phyloP scores from a whole-genome alignment of 192 early-diverging fungal species.

The Backusella westeae region DNA sequence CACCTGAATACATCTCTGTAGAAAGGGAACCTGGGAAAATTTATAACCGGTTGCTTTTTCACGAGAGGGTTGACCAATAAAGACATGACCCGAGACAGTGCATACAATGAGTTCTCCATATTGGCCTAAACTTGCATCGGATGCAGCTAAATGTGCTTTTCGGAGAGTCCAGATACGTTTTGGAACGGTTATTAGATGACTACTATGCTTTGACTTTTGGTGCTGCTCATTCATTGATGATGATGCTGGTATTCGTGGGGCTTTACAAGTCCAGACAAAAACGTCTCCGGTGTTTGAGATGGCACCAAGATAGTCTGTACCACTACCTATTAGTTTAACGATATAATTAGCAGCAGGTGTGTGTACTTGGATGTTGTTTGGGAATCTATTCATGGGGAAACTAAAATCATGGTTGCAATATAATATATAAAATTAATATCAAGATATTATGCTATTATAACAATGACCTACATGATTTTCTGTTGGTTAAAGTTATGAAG shows the following conservation, averaged over 20 bases:
- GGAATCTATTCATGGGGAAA: conserved; percentile 38
- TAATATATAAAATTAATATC: background rate
- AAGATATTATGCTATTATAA: background rate
- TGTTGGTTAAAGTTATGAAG: conserved; percentile 50
- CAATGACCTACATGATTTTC: conserved; percentile 38
- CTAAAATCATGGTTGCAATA: background rate
- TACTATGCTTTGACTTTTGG: background rate
- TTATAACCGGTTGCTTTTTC: conserved; percentile 45
- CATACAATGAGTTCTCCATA: conserved; percentile 62
- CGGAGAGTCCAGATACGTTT: conserved; percentile 57
- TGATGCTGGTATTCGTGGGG: background rate
- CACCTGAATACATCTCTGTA: conserved; percentile 61
- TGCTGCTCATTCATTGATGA: background rate
- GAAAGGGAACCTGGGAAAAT: conserved; percentile 48
- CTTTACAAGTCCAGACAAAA: conserved; percentile 51
- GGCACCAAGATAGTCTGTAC: conserved; percentile 30
- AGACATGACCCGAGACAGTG: conserved; percentile 68
- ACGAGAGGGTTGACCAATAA: conserved; percentile 44
- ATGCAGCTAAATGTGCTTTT: conserved; percentile 44
- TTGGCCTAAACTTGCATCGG: conserved; percentile 66
- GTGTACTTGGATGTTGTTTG: conserved; percentile 24
- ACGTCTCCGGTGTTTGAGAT: conserved; percentile 49
- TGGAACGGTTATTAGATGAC: conserved; percentile 26
- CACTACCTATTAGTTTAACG: conserved; percentile 22
- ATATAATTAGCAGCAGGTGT: conserved; percentile 12